Conservation (phyloP, 2,329 filamentous ascomycete species). For the Claviceps quebecensis region DNA sequence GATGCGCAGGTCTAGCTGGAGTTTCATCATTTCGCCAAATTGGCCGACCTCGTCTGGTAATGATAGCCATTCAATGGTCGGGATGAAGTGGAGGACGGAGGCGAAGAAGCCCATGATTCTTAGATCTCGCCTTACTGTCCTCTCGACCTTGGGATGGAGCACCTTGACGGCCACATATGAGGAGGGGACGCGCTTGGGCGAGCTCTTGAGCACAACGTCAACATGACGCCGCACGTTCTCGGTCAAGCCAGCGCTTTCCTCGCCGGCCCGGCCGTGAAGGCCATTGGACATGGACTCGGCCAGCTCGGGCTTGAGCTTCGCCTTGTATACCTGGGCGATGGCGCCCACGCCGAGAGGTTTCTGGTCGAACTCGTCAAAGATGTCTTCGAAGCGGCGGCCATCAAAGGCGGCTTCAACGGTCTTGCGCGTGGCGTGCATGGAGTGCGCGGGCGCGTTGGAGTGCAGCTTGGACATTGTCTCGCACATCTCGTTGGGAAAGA, state of each 20-base stretch:
- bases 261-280: conserved; percentile 27
- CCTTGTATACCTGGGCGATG: conserved; percentile 95
- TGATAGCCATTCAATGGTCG: conserved; percentile 94
- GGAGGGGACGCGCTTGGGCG: conserved; percentile 72
- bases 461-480: conserved; percentile 87
- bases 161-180: conserved; percentile 93
- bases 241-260: conserved; percentile 34
- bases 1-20: conserved; percentile 92
- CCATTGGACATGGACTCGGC: conserved; percentile 47
- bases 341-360: conserved; percentile 83
- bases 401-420: conserved; percentile 74
- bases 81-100: conserved; percentile 65
- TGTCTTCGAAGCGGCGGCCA: conserved; percentile 68
- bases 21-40: conserved; percentile 96
- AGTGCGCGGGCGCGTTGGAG: conserved; percentile 87
- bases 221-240: conserved; percentile 68
- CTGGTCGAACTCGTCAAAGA: conserved; percentile 92
- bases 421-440: conserved; percentile 61
- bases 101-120: conserved; percentile 93
- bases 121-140: conserved; percentile 77
- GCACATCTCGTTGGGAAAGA: conserved; percentile 89
- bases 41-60: conserved; percentile 86
- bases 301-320: conserved; percentile 71
- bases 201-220: conserved; percentile 73
- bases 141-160: conserved; percentile 80